Evolutionary conservation across 768 basidiomycete species (phyloP), one percentile per base, ranked within the genome.

Genomic region (Cantharellus cinnabarinus): DNA sequence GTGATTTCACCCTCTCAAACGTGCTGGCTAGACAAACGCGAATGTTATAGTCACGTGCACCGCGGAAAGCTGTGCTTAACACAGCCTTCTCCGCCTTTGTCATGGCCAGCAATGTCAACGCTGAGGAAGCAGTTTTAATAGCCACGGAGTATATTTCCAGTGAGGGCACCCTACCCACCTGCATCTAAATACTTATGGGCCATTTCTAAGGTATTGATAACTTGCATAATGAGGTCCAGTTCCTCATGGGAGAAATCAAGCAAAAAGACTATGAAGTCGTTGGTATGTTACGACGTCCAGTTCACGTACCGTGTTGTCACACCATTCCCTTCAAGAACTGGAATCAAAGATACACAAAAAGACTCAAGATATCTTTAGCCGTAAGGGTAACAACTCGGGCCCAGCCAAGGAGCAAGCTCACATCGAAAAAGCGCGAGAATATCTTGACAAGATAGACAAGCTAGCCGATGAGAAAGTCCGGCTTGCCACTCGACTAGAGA

Each of bases 171-270:
- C 44, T 10, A 29, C 10, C 10, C 29, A 48, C 44, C 1, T 10
- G 44, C 10, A 10, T 10, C 44, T 48, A 10, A 48, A 48, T 48
- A 29, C 44, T 29, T 29, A 10, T 29, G 10, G 7, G 29, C 10
- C 29, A 48, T 48, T 48, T 39, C 41, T 39, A 39, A 60, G 59
- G 59, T 38, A 41, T 63, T n/a, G 63, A 63, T 41, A 63, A 63
- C 42, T 44, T 63, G 20, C 61, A 60, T 7, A 42, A 53, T 20
- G 63, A 63, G 35, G 59, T 63, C 42, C 62, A 63, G 44, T 63
- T 63, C 50, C 40, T 63, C 15, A 41, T 62, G 3, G 62, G 61
- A 34, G 63, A 63, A 53, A 63, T 63, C 48, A 62, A 55, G 29
- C 29, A 56, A 20, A 63, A 63, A 50, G 63, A 63, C 39, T 44